These are phyloP conservation scores for Ceratocystis colombiana DNA, from an alignment of 2,329 filamentous ascomycete genomes.

Conservation along the genomic window DNA sequence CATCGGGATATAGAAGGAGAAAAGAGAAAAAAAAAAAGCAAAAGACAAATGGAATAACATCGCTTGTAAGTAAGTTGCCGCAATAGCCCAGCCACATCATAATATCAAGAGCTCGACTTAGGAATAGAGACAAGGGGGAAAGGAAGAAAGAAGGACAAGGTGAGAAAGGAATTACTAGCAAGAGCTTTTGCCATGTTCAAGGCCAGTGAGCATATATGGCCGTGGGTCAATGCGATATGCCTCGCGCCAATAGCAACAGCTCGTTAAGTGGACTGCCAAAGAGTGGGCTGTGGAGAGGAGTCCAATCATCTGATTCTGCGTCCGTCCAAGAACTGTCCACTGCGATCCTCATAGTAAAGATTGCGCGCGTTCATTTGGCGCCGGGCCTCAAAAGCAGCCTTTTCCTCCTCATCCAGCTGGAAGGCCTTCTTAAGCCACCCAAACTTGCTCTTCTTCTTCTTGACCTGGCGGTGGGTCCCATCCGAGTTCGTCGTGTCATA, in stretches of 20 bases:
- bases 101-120: neutral
- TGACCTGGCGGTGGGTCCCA: constrained; percentile 37
- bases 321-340: constrained; percentile 48
- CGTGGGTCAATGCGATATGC: neutral
- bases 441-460: constrained; percentile 58
- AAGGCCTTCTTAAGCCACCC: constrained; percentile 61
- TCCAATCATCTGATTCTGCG: constrained; percentile 29
- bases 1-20: constrained; percentile 13
- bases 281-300: neutral
- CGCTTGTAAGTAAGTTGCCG: neutral
- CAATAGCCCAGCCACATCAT: neutral
- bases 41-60: constrained; percentile 13
- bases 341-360: constrained; percentile 42
- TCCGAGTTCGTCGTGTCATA: constrained; percentile 32
- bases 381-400: constrained; percentile 48
- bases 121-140: neutral
- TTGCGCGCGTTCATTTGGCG: constrained; percentile 39
- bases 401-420: constrained; percentile 53
- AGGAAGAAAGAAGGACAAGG: neutral
- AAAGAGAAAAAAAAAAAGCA: neutral
- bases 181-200: neutral
- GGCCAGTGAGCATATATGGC: neutral
- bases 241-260: neutral
- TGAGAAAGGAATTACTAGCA: constrained; percentile 1
- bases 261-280: neutral